phyloP scores from a whole-genome alignment of 495 filamentous ascomycete species.

The Penicillium bovifimosum region DNA sequence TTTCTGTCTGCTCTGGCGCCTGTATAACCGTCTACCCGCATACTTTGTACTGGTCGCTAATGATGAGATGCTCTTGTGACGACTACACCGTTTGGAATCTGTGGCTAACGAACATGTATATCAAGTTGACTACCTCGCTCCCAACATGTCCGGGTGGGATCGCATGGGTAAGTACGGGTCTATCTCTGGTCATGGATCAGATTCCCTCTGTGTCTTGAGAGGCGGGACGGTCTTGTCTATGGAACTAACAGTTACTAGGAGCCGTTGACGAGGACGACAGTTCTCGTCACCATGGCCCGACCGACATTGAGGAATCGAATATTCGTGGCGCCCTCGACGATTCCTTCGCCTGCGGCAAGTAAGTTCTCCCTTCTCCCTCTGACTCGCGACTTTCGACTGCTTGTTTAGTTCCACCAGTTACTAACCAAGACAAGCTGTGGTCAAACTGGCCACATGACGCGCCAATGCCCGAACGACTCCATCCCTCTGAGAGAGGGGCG shows the following conservation, averaged over 20 bases:
- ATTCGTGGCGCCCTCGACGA: neutral
- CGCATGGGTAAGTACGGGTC: neutral
- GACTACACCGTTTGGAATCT: neutral
- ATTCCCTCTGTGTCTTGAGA: neutral
- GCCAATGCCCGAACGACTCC: slow-evolving; percentile 47
- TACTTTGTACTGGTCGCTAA: too few species aligned
- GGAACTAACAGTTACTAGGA: neutral
- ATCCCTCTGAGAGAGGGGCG: neutral
- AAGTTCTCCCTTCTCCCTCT: slow-evolving; percentile 13
- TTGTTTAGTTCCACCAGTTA: neutral
- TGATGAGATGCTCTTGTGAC: neutral
- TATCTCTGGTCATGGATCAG: neutral
- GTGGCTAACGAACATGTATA: neutral
- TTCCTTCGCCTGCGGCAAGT: slow-evolving; percentile 29
- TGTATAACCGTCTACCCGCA: too few species aligned
- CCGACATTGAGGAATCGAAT: neutral
- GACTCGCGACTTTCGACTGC: neutral
- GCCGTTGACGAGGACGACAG: neutral
- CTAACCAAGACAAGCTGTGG: slow-evolving; percentile 43
- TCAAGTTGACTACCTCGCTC: neutral
- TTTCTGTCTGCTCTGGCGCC: neutral
- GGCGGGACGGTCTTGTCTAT: neutral
- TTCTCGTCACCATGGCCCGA: neutral
- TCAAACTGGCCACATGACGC: slow-evolving; percentile 49
- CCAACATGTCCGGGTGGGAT: neutral